Base-by-base conservation (phyloP, 768 basidiomycete species). In the Lentinula raphanica region DNA sequence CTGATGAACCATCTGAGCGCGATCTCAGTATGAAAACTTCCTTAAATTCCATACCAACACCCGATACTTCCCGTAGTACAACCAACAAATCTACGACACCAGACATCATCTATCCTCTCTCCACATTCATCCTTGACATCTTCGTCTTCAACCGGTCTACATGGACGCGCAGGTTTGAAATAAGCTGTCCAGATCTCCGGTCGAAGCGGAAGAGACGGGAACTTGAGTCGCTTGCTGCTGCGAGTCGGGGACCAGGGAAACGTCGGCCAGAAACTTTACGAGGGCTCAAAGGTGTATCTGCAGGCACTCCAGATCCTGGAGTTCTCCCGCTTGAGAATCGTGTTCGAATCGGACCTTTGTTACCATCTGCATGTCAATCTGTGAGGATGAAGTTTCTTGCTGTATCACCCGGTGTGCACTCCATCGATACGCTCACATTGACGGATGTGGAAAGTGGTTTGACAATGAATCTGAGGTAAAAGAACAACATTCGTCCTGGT, bases 311-410 rank as follows among this genome's bases (percentile, higher is more conserved):
- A 65, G 75, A 76, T 57, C 83, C 84, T 19, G 89, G 91, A 6
- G 79, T 94, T 40, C 67, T 92, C 31, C 85, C 92, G 5, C 65
- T 93, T 66, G 89, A 92, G 65, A 87, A 89, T 64, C 79, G 88
- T 32, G 82, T 93, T 42, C 79, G 89, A 15, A 81, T 94, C 39
- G 92, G 92, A 89, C 92, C 92, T 12, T 76, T 94, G 19, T 76
- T 82, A n/a, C 88, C 92, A 3, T 83, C 84, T 11, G 86, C 90
- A 1, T 92, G 91, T 66, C 92, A 94, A 68, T 90, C 89, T 19
- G 89, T 94, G 25, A 77, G 90, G 39, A 92, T 94, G 87, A 81
- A 87, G 59, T 93, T 94, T 64, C 71, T 94, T 46, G 91, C 92
- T 2, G 73, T 94, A 49, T 79, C 82, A 7, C 86, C 90, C 19